Base-by-base conservation (phyloP, 2,329 filamentous ascomycete species). In the Ceratocystis ficicola region DNA sequence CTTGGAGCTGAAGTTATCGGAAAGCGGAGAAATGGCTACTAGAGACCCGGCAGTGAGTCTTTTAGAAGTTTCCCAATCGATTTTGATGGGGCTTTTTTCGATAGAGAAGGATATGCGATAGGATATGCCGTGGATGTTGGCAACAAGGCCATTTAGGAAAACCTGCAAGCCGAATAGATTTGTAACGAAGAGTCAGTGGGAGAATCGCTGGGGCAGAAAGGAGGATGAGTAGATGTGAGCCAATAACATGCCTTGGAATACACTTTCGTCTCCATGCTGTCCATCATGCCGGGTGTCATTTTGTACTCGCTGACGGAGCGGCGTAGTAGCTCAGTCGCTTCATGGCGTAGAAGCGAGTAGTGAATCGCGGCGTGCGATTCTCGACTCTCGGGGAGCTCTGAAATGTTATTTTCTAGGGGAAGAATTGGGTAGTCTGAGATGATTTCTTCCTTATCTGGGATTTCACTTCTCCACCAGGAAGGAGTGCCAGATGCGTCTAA, bases 271-370 rank as follows among this genome's bases (percentile, higher is more conserved):
- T 79, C 74, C 0, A 78, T 71, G 0, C 78, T 78, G 66, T 95
- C 90, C 12, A 73, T 73, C 74, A 84, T 83, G 0, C 71, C 68
- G 0, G 86, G 84, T 5, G 80, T 71, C 0, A 74, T 69, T 28
- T 78, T 80, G 65, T 88, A 81, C 12, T 79, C 74, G 0, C 77
- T 75, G 0, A 95, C 80, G 0, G 88, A 85, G 68, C 84, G 80
- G 5, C 90, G 82, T 0, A 96, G 77, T 0, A 86, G 81, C 12
- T 87, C 82, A 2, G 89, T 77, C 0, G 85, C 83, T 72, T 96
- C 90, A 71, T 90, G 88, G 2, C 91, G 81, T 6, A 90, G 78
- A 1, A 96, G 80, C 2, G 84, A 78, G 72, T 94, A 95, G 62
- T 95, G 89, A 0, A 84, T 81, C 41, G 83, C 77, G 0, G 96